Percentiles rank a stretch among this genome's conserved stretches.
Conservation (phyloP, 1,139 yeast species). For the Debaryomycetaceae sp. region DNA sequence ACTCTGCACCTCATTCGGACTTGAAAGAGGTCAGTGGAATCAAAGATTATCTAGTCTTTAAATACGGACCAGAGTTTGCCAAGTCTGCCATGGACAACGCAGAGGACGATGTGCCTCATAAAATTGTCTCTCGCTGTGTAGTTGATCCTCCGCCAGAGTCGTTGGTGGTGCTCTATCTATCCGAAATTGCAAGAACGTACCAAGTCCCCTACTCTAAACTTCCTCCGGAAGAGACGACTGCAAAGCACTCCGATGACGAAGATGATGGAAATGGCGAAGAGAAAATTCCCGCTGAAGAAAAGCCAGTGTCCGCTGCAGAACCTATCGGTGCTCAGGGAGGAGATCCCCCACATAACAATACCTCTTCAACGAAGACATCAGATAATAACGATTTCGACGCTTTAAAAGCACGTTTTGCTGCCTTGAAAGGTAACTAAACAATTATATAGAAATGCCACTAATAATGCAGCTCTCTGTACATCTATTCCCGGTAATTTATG, state of each 20-base stretch:
- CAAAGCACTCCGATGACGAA: constrained; percentile 12
- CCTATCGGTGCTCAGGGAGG: constrained; percentile 9
- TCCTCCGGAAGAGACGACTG: constrained; percentile 26
- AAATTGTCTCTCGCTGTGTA: constrained; percentile 59
- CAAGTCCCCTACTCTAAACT: constrained; percentile 68
- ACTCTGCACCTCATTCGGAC: constrained; percentile 70
- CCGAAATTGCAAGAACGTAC: constrained; percentile 81
- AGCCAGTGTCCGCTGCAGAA: constrained; percentile 16
- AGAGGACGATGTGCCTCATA: constrained; percentile 57
- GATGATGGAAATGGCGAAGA: constrained; percentile 14
- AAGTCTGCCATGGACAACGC: constrained; percentile 56
- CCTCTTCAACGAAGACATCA: constrained; percentile 5
- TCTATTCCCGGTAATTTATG: neutral
- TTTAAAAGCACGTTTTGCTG: constrained; percentile 45
- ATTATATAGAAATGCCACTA: neutral
- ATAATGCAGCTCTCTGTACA: neutral
- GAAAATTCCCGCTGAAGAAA: constrained; percentile 7
- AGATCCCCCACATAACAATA: constrained; percentile 3
- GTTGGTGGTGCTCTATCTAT: constrained; percentile 65
- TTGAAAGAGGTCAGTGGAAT: constrained; percentile 65
- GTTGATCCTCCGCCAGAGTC: constrained; percentile 66
- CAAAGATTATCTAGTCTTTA: constrained; percentile 57
- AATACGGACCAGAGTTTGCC: constrained; percentile 65
- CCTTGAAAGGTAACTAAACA: constrained; percentile 27
- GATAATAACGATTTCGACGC: constrained; percentile 36